These are phyloP conservation scores for Nitzschia palea DNA, from an alignment of 108 stramenopile genomes.

Conservation along the genomic window DNA sequence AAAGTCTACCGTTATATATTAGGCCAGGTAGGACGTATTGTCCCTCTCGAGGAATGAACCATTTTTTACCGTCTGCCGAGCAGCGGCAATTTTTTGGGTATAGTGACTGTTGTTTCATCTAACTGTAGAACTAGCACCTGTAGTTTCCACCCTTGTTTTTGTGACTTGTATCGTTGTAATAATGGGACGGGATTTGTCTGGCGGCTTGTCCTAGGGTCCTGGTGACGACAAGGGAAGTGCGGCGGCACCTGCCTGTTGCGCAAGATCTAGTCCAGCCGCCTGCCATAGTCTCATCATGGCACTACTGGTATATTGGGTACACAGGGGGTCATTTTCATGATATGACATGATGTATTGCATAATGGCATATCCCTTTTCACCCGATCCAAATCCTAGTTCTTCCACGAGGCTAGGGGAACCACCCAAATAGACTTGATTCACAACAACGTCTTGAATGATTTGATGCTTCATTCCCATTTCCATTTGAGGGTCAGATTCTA, in stretches of 20 bases:
- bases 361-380: conserved; percentile 74
- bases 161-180: no score
- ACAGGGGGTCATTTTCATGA: conserved; percentile 84
- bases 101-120: no score
- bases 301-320: conserved; percentile 75
- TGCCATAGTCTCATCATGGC: conserved; percentile 77
- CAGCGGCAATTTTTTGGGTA: no score
- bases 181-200: no score
- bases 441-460: conserved; percentile 71
- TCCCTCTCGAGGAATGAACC: no score
- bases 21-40: no score
- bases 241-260: conserved; percentile 22
- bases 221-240: conserved; percentile 28
- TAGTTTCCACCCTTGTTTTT: no score
- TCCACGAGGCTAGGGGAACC: conserved; percentile 54
- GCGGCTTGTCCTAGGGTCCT: no score
- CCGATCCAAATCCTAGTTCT: conserved; percentile 74
- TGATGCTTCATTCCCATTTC: conserved; percentile 78
- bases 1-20: no score
- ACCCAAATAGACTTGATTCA: conserved; percentile 78
- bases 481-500: conserved; percentile 46
- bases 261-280: conserved; percentile 75
- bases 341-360: conserved; percentile 87
- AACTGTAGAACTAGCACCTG: no score
- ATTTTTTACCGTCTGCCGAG: no score